These are phyloP conservation scores for Skeletonema potamos DNA, from an alignment of 108 stramenopile species.

Conservation along the genomic window DNA sequence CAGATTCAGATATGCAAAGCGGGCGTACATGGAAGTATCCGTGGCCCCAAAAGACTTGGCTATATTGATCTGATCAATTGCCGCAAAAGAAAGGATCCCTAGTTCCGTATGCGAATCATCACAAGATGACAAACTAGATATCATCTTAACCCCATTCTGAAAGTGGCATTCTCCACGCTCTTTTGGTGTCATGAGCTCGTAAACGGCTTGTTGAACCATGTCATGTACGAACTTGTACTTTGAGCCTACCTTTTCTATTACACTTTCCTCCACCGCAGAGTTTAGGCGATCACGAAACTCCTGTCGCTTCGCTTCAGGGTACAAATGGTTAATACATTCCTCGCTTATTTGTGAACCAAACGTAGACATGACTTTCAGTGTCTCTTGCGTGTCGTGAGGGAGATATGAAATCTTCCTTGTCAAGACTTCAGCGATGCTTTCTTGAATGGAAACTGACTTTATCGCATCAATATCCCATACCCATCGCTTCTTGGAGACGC, in stretches of 20 bases:
- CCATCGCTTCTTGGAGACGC: slow-evolving; percentile 31
- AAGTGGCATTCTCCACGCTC: background rate
- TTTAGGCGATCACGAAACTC: background rate
- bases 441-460: slow-evolving; percentile 8
- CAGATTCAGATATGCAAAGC: background rate
- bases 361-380: background rate
- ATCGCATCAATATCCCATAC: slow-evolving; percentile 35
- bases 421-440: slow-evolving; percentile 15
- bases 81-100: background rate
- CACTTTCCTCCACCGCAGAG: background rate
- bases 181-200: background rate
- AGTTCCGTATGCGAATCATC: background rate
- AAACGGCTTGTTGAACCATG: slow-evolving; percentile 1
- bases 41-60: background rate
- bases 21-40: background rate
- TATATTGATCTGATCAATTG: background rate
- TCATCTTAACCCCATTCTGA: background rate
- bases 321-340: background rate
- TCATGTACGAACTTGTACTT: background rate
- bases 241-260: background rate
- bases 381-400: background rate
- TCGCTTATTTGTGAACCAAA: background rate
- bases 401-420: background rate
- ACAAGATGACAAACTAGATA: background rate
- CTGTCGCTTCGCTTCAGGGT: background rate